Base-by-base conservation (phyloP, 2,329 filamentous ascomycete species). In the Pseudonectria foliicola region DNA sequence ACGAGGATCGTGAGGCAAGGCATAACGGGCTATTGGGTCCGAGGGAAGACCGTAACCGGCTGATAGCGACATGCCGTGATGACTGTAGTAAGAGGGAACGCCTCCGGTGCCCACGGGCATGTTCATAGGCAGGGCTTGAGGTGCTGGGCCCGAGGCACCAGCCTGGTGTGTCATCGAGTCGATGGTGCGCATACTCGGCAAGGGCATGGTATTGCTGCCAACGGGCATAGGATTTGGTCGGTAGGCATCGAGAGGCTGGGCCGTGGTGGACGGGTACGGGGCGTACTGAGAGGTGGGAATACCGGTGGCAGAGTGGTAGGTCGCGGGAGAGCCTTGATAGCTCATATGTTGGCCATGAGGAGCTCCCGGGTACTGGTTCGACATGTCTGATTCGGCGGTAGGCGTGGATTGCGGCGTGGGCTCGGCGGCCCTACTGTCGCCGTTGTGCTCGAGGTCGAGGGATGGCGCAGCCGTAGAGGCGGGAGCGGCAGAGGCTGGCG, bases 1-100 rank as follows among this genome's bases (percentile, higher is more conserved):
- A 30, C 69, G 63, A 24, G 69, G 67, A 36, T 74, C 71, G 33
- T 66, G 64, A 23, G 68, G 62, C 25, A 74, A 48, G 24, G 66
- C 57, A 46, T 71, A 72, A 37, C 70, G 61, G 42, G 61, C 57
- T 46, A 64, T 50, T 40, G 62, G 54, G 18, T 70, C 66, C 10
- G 63, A 55, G 16, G 63, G 58, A 35, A 74, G 52, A n/a, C 61
- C 61, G 40, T 73, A 61, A 26, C 48, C 54, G 13, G 55, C 47
- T 8, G 50, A 47, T 42, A 59, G 38, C 10, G 53, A 38, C 61
- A 58, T 62, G 45, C 43, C 54, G 42, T 43, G 65, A 46, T 49
- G 64, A 42, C 53, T 45, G 42, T 72, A 21, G 18, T 21, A 73
- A 50, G 67, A 74, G 13, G 59, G 49, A 54, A 71, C 54, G 23